Conservation (phyloP, 345 rosid genomes). For the Zanthoxylum bungeanum region DNA sequence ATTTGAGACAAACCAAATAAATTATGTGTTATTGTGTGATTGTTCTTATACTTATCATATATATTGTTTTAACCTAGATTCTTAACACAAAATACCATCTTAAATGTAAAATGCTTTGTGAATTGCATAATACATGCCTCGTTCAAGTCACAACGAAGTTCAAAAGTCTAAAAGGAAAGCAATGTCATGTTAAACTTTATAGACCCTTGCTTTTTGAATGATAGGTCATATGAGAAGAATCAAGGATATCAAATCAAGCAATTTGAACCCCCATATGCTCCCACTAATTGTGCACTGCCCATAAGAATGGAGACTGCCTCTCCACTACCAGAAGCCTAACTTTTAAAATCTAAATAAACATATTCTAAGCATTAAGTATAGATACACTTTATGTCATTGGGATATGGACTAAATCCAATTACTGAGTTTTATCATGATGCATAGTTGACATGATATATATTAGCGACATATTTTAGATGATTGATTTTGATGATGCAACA, state of each 20-base stretch:
- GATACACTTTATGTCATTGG: background rate
- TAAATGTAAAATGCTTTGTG: no score
- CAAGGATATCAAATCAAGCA: background rate
- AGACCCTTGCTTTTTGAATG: background rate
- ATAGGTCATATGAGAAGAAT: background rate
- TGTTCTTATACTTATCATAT: no score
- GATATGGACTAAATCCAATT: background rate
- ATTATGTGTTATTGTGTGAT: no score
- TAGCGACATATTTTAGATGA: no score
- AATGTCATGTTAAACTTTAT: background rate
- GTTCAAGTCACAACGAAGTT: background rate
- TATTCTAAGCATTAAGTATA: background rate
- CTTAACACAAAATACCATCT: no score
- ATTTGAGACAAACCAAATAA: no score
- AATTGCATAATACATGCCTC: no score
- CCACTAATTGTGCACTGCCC: background rate
- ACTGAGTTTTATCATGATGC: background rate
- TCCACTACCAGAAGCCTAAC: background rate
- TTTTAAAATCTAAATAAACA: background rate
- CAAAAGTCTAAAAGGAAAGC: background rate
- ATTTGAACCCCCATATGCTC: background rate
- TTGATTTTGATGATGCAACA: no score
- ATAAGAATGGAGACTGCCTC: background rate
- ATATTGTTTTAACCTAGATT: no score
- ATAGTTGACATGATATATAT: no score